Evolutionary conservation across 345 rosid species (phyloP).

Genomic region (Raphanus raphanistrum): DNA sequence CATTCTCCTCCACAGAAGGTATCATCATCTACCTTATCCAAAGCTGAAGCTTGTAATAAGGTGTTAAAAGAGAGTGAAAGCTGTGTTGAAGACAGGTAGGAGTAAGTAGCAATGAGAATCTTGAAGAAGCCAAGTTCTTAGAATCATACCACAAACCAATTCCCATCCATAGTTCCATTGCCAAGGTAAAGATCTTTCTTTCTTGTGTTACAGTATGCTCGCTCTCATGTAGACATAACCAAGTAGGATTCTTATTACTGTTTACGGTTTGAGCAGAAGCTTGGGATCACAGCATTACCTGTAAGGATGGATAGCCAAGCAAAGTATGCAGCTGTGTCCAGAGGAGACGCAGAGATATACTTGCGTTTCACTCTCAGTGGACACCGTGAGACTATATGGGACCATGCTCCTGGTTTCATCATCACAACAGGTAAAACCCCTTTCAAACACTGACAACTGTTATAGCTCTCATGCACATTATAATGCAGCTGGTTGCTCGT

Average conservation of each 20-base stretch:
- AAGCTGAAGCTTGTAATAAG: conserved; percentile 10
- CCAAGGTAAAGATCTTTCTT: conserved; percentile 46
- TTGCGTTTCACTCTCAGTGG: conserved; percentile 81
- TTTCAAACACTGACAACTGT: neutral
- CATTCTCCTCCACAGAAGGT: conserved; percentile 60
- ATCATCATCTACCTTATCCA: conserved; percentile 1
- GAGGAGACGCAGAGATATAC: conserved; percentile 92
- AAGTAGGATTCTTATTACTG: neutral
- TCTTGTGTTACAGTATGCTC: neutral
- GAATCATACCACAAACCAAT: conserved; percentile 88
- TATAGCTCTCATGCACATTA: neutral
- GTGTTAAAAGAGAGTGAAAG: conserved; percentile 15
- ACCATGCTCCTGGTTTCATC: conserved; percentile 91
- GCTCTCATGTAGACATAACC: conserved; percentile 18
- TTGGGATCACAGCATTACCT: conserved; percentile 83
- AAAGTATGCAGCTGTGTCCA: conserved; percentile 78
- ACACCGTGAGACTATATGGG: conserved; percentile 91
- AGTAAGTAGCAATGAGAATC: conserved; percentile 65
- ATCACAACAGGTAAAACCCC: conserved; percentile 67
- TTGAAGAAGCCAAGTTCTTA: conserved; percentile 83
- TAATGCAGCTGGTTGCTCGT: neutral
- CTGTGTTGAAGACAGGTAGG: conserved; percentile 50
- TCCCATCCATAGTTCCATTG: conserved; percentile 68
- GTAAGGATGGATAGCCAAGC: conserved; percentile 95
- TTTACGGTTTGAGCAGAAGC: conserved; percentile 55